These are phyloP conservation scores for Papiliotrema laurentii DNA, from an alignment of 1,284 basidiomycete species.

Conservation along the genomic window DNA sequence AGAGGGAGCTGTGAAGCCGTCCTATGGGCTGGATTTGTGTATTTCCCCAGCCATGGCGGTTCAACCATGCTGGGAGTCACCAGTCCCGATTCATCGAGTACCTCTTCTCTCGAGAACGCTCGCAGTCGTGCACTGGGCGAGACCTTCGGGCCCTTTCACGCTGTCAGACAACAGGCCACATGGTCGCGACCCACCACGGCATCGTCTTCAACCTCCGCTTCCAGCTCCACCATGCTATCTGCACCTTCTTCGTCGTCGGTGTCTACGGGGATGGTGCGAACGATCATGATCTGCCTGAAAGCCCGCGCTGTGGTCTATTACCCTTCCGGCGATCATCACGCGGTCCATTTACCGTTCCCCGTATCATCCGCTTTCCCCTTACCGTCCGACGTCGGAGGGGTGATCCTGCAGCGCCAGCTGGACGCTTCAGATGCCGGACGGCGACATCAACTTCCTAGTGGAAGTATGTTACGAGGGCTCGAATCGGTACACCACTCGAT, in stretches of 20 bases:
- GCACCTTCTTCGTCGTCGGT: no score
- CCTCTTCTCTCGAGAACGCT: no score
- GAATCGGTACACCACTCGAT: not conserved
- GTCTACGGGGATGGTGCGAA: constrained; percentile 44
- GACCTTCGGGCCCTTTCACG: constrained; percentile 47
- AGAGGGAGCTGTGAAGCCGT: constrained; percentile 61
- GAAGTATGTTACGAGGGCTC: constrained; percentile 11
- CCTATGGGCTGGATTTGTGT: constrained; percentile 70
- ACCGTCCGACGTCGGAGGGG: constrained; percentile 54
- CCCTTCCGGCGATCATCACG: constrained; percentile 67
- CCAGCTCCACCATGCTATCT: no score
- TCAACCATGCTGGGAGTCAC: not conserved
- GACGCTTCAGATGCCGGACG: constrained; percentile 22
- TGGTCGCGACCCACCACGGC: constrained; percentile 22
- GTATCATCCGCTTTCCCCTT: constrained; percentile 74
- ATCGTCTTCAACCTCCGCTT: constrained; percentile 1
- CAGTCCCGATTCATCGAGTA: no score
- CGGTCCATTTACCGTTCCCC: constrained; percentile 75
- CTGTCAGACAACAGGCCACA: constrained; percentile 23
- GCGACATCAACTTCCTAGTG: constrained; percentile 4
- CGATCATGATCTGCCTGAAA: constrained; percentile 72
- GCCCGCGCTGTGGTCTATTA: constrained; percentile 69
- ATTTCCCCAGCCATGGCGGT: constrained; percentile 49
- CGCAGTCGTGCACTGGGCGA: no score
- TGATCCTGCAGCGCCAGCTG: constrained; percentile 60